Percentiles rank a stretch among this genome's conserved stretches.
Conservation (phyloP, 352 stramenopile genomes). For the Elongisporangium undulatum region DNA sequence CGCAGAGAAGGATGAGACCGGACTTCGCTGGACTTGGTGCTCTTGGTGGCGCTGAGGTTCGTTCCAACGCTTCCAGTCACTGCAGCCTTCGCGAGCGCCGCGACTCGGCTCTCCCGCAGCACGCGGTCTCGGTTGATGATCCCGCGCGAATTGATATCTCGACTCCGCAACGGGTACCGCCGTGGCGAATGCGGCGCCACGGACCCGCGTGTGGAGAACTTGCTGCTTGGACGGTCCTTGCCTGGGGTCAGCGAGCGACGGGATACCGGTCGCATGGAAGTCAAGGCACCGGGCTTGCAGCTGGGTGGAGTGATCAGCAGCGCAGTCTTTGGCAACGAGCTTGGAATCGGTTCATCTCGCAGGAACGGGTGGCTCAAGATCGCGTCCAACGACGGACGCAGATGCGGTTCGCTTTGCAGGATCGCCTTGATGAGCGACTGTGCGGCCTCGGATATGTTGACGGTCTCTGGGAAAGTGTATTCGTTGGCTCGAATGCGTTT, state of each 20-base stretch:
- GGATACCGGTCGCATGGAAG: neutral
- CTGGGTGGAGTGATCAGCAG: slow-evolving; percentile 67
- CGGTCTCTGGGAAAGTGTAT: slow-evolving; percentile 92
- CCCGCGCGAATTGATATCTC: slow-evolving; percentile 21
- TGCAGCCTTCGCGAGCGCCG: neutral
- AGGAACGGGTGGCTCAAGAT: slow-evolving; percentile 84
- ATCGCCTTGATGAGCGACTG: slow-evolving; percentile 76
- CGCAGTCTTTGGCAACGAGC: slow-evolving; percentile 51
- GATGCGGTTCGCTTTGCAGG: slow-evolving; percentile 60
- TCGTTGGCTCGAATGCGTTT: slow-evolving; percentile 96
- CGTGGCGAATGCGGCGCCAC: slow-evolving; percentile 1
- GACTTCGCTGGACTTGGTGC: neutral
- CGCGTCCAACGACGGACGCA: slow-evolving; percentile 63
- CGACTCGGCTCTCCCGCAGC: neutral
- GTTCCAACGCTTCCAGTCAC: neutral
- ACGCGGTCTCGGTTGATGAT: slow-evolving; percentile 2
- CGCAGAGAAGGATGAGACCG: neutral
- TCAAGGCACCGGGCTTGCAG: slow-evolving; percentile 27
- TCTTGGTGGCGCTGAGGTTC: neutral
- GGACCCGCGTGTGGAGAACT: neutral
- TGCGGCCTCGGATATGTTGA: slow-evolving; percentile 79
- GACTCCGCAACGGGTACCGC: slow-evolving; percentile 28
- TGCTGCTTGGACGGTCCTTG: neutral
- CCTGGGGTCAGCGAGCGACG: slow-evolving; percentile 1
- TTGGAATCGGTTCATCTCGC: slow-evolving; percentile 44